Percentiles rank a stretch among this genome's conserved stretches.
Conservation (phyloP, 2,329 filamentous ascomycete genomes). For the Myriosclerotinia duriaeana region DNA sequence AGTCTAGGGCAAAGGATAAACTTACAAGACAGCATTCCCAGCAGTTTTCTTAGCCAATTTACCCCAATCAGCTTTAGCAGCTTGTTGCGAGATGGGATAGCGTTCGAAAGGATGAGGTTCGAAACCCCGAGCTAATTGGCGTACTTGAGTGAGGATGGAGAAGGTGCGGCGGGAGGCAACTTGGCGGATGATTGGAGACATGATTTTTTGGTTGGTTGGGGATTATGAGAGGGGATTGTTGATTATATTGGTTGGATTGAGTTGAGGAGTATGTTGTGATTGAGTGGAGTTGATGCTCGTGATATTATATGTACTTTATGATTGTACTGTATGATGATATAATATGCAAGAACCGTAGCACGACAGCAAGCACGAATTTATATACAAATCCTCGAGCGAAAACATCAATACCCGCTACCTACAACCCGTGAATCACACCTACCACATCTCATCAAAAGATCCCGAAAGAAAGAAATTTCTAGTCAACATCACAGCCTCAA, state of each 20-base stretch:
- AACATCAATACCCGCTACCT: not conserved
- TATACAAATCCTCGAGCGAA: not conserved
- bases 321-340: not conserved
- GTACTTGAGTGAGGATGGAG: constrained; percentile 13
- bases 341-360: not conserved
- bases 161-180: constrained; percentile 18
- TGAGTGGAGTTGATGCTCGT: constrained; percentile 12
- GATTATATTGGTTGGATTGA: not conserved
- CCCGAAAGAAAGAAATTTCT: not conserved
- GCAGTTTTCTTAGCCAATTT: constrained; percentile 1
- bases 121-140: constrained; percentile 17
- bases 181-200: constrained; percentile 21
- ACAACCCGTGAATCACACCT: not conserved
- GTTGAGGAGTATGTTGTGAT: not conserved
- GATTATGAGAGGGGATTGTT: not conserved
- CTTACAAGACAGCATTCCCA: constrained; percentile 20
- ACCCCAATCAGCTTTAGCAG: constrained; percentile 15
- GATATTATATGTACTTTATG: not conserved
- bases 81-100: constrained; percentile 11
- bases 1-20: not conserved
- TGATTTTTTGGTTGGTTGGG: constrained; percentile 2
- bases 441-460: not conserved
- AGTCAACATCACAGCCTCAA: not conserved
- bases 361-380: not conserved
- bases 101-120: constrained; percentile 23